Evolutionary conservation across 2,329 filamentous ascomycete species (phyloP).

Genomic region (Tolypocladium inflatum): DNA sequence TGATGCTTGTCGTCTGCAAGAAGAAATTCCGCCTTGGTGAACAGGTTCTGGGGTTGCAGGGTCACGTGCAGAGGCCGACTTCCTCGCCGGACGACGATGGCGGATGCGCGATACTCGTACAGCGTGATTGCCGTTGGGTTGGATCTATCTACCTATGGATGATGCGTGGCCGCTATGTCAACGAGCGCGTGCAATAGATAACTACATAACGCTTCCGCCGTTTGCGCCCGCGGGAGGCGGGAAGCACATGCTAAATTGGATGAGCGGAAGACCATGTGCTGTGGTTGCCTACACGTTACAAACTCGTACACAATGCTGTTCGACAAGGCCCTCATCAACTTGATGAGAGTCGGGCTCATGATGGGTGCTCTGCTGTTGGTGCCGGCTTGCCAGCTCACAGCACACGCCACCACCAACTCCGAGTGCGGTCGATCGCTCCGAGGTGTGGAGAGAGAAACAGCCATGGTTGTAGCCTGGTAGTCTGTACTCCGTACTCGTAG

Average conservation of each 20-base stretch:
- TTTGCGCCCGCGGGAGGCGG: not conserved
- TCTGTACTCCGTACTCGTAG: not conserved
- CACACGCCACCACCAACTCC: slow-evolving; percentile 5
- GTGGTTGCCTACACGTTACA: not conserved
- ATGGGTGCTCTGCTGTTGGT: not conserved
- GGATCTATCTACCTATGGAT: not conserved
- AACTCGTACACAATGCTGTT: not conserved
- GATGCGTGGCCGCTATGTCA: not conserved
- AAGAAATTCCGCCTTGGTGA: not conserved
- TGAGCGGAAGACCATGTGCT: not conserved
- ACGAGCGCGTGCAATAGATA: not conserved
- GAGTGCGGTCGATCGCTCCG: slow-evolving; percentile 4
- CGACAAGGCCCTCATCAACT: not conserved
- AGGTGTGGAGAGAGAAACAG: slow-evolving; percentile 1
- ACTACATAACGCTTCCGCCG: not conserved
- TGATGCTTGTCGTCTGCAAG: not conserved
- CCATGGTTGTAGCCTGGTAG: not conserved
- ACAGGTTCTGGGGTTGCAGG: not conserved
- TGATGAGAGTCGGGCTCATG: not conserved
- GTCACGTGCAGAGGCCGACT: not conserved
- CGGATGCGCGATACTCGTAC: not conserved
- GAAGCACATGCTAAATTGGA: not conserved
- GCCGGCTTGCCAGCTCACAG: slow-evolving; percentile 4
- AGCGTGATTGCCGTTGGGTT: not conserved
- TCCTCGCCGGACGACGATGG: no score